These are phyloP conservation scores for Ophiobolus disseminans DNA, from an alignment of 2,329 filamentous ascomycete genomes.

Conservation along the genomic window DNA sequence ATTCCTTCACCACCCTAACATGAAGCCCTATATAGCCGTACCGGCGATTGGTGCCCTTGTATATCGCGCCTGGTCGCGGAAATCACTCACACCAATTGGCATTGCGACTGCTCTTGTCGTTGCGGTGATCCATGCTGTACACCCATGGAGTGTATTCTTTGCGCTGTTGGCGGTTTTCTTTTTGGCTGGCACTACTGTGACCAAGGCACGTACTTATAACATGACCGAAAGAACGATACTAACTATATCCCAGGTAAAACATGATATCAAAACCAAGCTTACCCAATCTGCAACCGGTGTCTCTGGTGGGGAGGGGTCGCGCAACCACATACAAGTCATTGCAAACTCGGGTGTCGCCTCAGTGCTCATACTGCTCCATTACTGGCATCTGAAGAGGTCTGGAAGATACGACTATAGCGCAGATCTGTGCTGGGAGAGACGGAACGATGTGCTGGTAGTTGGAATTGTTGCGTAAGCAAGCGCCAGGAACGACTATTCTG, in stretches of 20 bases:
- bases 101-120: conserved; percentile 75
- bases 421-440: conserved; percentile 50
- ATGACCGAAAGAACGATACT: background rate
- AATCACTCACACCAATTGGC: conserved; percentile 77
- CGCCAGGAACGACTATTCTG: background rate
- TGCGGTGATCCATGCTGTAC: conserved; percentile 81
- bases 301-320: conserved; percentile 78
- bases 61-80: conserved; percentile 50
- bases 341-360: conserved; percentile 86
- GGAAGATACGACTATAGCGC: conserved; percentile 32
- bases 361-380: conserved; percentile 63
- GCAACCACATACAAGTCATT: conserved; percentile 87
- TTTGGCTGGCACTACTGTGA: conserved; percentile 80
- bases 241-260: conserved; percentile 70
- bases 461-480: conserved; percentile 55
- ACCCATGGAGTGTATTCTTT: conserved; percentile 95
- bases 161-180: conserved; percentile 84
- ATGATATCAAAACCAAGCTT: conserved; percentile 80
- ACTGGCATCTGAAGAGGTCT: conserved; percentile 52
- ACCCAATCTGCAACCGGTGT: conserved; percentile 79
- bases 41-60: conserved; percentile 48
- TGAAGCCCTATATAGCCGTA: conserved; percentile 40
- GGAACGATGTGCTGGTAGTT: conserved; percentile 52
- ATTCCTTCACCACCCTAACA: conserved; percentile 18
- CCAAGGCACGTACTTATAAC: conserved; percentile 65